Conservation (phyloP, 2,329 filamentous ascomycete genomes). For the Paecilomyces fulvus region DNA sequence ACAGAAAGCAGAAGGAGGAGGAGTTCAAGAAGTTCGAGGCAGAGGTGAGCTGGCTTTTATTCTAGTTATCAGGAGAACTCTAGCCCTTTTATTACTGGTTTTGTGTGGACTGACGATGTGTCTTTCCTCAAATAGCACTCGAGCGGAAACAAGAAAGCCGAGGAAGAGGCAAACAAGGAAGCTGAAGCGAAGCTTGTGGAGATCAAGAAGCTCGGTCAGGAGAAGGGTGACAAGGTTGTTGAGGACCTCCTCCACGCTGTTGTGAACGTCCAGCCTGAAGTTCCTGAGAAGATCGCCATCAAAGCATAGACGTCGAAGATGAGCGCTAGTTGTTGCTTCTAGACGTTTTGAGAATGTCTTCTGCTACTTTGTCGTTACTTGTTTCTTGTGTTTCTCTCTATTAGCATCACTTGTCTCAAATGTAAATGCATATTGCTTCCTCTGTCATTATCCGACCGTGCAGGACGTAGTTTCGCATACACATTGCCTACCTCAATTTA, state of each 20-base stretch:
- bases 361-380: not conserved
- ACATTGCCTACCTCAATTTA: not conserved
- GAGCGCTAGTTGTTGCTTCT: not conserved
- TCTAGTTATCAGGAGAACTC: slow-evolving; percentile 2
- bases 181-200: slow-evolving; percentile 72
- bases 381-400: not conserved
- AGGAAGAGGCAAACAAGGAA: slow-evolving; percentile 70
- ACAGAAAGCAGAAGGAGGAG: slow-evolving; percentile 79
- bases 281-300: slow-evolving; percentile 41
- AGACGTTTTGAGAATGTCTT: not conserved
- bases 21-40: slow-evolving; percentile 94
- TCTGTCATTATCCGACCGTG: not conserved
- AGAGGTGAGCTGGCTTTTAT: slow-evolving; percentile 43
- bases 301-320: slow-evolving; percentile 18
- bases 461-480: not conserved
- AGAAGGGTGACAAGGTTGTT: slow-evolving; percentile 70
- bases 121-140: slow-evolving; percentile 58
- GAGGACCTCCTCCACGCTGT: slow-evolving; percentile 79
- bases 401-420: not conserved
- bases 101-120: not conserved
- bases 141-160: slow-evolving; percentile 77
- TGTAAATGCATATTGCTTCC: not conserved
- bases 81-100: not conserved
- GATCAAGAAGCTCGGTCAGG: slow-evolving; percentile 72
- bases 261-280: slow-evolving; percentile 69